These are phyloP conservation scores for Tricholoma terreum DNA, from an alignment of 768 basidiomycete species.

Conservation along the genomic window DNA sequence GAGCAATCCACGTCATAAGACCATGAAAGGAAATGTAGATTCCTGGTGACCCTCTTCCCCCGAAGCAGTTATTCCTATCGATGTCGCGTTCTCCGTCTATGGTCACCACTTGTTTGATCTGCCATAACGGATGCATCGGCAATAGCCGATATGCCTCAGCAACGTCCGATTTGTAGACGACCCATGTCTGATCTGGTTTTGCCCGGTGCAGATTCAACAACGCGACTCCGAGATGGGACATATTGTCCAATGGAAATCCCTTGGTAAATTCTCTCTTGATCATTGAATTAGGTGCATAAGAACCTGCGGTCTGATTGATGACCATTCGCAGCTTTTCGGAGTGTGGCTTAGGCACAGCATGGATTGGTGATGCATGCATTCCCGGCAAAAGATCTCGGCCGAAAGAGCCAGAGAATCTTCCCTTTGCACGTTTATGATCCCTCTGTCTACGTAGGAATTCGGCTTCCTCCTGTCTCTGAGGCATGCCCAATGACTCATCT, in stretches of 20 bases:
- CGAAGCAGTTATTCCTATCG: slow-evolving; percentile 33
- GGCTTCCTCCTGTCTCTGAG: too few relatives aligned
- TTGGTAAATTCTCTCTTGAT: slow-evolving; percentile 24
- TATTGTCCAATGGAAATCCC: slow-evolving; percentile 28
- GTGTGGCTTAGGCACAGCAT: too few relatives aligned
- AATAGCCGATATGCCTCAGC: slow-evolving; percentile 30
- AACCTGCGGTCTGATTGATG: slow-evolving; percentile 35
- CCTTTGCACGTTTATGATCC: too few relatives aligned
- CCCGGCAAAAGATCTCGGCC: too few relatives aligned
- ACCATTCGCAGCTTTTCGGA: slow-evolving; percentile 34
- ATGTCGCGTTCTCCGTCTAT: slow-evolving; percentile 27
- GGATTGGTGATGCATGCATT: too few relatives aligned
- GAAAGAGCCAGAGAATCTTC: too few relatives aligned
- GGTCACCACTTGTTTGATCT: slow-evolving; percentile 31
- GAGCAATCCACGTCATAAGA: slow-evolving; percentile 34
- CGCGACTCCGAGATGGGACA: slow-evolving; percentile 27
- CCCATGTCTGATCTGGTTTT: slow-evolving; percentile 15
- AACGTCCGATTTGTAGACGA: slow-evolving; percentile 37
- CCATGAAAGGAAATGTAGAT: slow-evolving; percentile 24
- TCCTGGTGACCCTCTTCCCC: slow-evolving; percentile 21
- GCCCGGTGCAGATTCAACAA: too few relatives aligned
- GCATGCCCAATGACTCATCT: too few relatives aligned
- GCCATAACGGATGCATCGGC: slow-evolving; percentile 28
- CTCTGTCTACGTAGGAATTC: too few relatives aligned
- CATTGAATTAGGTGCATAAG: slow-evolving; percentile 33